Evolutionary conservation across 257 asterid genomes (phyloP).

Genomic region (Solanum dulcamara): DNA sequence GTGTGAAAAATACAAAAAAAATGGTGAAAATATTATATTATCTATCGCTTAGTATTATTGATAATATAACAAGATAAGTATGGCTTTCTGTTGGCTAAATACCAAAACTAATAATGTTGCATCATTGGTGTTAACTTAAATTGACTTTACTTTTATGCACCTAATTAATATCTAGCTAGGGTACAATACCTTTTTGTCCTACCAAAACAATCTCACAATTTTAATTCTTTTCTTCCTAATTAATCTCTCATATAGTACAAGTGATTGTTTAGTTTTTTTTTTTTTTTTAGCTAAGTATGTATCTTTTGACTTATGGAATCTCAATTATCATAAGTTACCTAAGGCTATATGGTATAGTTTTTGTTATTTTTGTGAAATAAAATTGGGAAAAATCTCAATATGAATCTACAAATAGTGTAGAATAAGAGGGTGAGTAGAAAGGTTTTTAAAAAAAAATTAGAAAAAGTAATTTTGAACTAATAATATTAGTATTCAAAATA

Average conservation of each 20-base stretch:
- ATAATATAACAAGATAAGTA: constrained; percentile 20
- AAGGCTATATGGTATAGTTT: neutral
- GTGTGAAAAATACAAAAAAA: neutral
- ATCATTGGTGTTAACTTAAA: constrained; percentile 6
- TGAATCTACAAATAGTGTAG: neutral
- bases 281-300: neutral
- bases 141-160: constrained; percentile 1
- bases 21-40: neutral
- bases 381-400: neutral
- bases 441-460: neutral
- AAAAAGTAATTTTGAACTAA: neutral
- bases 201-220: neutral
- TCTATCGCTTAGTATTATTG: neutral
- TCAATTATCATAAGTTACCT: neutral
- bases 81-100: neutral
- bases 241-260: neutral
- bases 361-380: neutral
- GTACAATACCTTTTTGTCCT: neutral
- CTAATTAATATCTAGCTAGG: neutral
- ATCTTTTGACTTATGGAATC: neutral
- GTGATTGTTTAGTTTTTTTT: neutral
- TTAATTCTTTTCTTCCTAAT: neutral
- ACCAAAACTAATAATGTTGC: neutral
- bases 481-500: neutral
- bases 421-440: neutral